These are phyloP conservation scores for Coemansia sp. DNA, from an alignment of 192 early-diverging fungal genomes.

Conservation along the genomic window DNA sequence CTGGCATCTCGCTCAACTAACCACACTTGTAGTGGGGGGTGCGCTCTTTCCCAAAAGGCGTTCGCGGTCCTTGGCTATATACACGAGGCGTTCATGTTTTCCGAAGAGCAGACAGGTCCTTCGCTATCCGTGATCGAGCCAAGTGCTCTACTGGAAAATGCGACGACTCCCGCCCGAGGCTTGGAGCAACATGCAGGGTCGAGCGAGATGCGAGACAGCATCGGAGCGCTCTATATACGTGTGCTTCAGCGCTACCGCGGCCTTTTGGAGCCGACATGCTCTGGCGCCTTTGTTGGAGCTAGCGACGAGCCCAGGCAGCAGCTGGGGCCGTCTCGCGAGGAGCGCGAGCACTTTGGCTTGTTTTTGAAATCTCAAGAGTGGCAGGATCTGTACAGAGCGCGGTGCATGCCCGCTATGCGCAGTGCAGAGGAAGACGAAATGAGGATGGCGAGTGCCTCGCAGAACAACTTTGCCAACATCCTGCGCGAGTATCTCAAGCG, in stretches of 20 bases:
- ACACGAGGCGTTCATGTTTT: slow-evolving; percentile 49
- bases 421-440: slow-evolving; percentile 39
- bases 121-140: background rate
- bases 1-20: background rate
- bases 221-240: slow-evolving; percentile 27
- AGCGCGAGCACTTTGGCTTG: slow-evolving; percentile 13
- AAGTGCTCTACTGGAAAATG: background rate
- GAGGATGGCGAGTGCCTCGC: slow-evolving; percentile 16
- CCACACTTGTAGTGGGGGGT: slow-evolving; percentile 11
- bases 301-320: background rate
- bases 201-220: slow-evolving; percentile 7
- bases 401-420: slow-evolving; percentile 48
- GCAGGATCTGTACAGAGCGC: slow-evolving; percentile 35
- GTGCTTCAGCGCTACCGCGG: slow-evolving; percentile 29
- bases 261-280: background rate
- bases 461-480: slow-evolving; percentile 20
- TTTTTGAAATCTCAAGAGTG: slow-evolving; percentile 23
- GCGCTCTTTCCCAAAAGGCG: slow-evolving; percentile 7
- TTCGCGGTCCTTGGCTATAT: slow-evolving; percentile 38
- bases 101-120: slow-evolving; percentile 27
- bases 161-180: background rate
- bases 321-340: background rate
- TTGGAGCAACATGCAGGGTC: background rate
- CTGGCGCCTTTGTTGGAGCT: background rate
- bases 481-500: slow-evolving; percentile 23